phyloP scores from a whole-genome alignment of 1,139 yeast species.

The Taphrina deformans region DNA sequence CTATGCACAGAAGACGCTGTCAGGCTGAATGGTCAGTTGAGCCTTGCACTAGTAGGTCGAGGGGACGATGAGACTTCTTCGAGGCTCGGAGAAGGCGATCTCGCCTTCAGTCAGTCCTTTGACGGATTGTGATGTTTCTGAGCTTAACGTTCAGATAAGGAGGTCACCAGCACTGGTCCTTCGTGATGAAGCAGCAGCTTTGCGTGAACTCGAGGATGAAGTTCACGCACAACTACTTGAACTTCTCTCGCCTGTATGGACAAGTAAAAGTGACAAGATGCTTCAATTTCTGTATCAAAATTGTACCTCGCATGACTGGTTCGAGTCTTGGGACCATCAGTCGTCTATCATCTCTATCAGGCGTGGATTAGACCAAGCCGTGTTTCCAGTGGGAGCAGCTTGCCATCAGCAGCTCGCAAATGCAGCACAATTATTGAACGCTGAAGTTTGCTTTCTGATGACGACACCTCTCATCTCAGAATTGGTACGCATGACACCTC shows the following conservation, averaged over 20 bases:
- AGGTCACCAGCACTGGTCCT: neutral
- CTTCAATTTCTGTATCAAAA: slow-evolving; percentile 6
- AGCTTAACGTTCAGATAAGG: neutral
- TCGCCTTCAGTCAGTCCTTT: neutral
- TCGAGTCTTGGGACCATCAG: slow-evolving; percentile 21
- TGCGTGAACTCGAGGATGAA: neutral
- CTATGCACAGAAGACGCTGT: neutral
- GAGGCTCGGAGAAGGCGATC: neutral
- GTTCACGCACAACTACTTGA: slow-evolving; percentile 17
- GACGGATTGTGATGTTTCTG: neutral
- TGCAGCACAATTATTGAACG: slow-evolving; percentile 1
- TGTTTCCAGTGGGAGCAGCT: slow-evolving; percentile 3
- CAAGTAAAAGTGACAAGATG: slow-evolving; percentile 16
- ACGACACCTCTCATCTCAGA: slow-evolving; percentile 3
- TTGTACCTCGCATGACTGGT: slow-evolving; percentile 26
- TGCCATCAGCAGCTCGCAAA: neutral
- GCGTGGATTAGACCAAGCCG: slow-evolving; percentile 11
- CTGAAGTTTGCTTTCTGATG: slow-evolving; percentile 23
- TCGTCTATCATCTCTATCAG: slow-evolving; percentile 18
- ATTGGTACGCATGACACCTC: slow-evolving; percentile 2
- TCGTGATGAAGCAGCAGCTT: slow-evolving; percentile 9
- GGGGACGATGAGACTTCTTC: too few species aligned
- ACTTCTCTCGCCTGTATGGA: slow-evolving; percentile 25
- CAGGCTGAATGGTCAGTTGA: neutral
- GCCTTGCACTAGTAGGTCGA: too few species aligned